Base-by-base conservation (phyloP, 306 rosid species). In the Lupinus albus region DNA sequence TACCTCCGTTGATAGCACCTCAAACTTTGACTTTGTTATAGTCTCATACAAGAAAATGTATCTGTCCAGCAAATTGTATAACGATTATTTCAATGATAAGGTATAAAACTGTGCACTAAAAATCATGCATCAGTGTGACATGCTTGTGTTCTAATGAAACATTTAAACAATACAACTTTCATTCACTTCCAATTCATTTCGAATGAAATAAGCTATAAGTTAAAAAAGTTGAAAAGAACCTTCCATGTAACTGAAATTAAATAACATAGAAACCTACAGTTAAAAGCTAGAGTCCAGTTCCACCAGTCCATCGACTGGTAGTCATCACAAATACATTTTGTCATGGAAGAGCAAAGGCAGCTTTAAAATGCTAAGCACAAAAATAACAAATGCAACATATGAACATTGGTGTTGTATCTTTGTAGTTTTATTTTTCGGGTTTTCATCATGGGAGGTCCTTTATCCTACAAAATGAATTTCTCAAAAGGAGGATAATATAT, bases 41-140 rank as follows among this genome's bases (percentile, higher is more conserved):
- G 96, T 83, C 88, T 93, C 99, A 4, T 83, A 93, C 73, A 90
- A 78, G 87, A 88, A 93, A 56, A 93, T 90, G 64, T 93, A 93
- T 64, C 99, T 93, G 90, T n/a, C 58, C 67, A 78, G 33, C 12
- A 54, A 76, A 68, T 6, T 67, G 52, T 25, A 62, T 5, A 6
- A 67, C 55, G 70, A 18, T 48, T 54, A 60, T 30, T 71, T 60
- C 39, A 18, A 60, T 51, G 13, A 52, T 9, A 14, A 48, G 41
- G 5, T 17, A 44, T 14, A 57, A 35, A 78, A 1, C 2, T 20
- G 12, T 8, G 54, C 39, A 67, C 36, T 28, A 12, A 35, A 60
- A 55, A 44, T 61, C 48, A 48, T 72, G 32, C 7, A 58, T 15
- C 67, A 70, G 42, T 45, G 30, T 25, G 4, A 25, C 30, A 16